Conservation (phyloP, 2,329 filamentous ascomycete species). For the Aspergillus latus region DNA sequence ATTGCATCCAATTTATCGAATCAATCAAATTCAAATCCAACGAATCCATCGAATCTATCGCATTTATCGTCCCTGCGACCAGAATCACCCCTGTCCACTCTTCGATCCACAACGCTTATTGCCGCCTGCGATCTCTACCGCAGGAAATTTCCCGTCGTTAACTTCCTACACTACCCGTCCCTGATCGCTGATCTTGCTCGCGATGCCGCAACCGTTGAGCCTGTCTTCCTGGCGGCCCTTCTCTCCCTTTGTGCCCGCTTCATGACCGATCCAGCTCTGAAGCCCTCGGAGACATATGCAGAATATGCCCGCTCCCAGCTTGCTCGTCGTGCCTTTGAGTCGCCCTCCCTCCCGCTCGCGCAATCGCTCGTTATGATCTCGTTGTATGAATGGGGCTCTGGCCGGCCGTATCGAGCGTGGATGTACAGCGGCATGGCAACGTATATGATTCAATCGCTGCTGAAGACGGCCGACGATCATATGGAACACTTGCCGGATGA, state of each 20-base stretch:
- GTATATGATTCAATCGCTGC: slow-evolving; percentile 40
- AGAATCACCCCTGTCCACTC: slow-evolving; percentile 20
- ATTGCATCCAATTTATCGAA: too few species aligned
- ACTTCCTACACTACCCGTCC: slow-evolving; percentile 40
- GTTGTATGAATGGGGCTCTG: slow-evolving; percentile 39
- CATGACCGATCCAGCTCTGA: slow-evolving; percentile 26
- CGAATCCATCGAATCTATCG: too few species aligned
- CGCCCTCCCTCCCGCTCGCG: slow-evolving; percentile 35
- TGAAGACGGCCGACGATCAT: slow-evolving; percentile 39
- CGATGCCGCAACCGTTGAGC: slow-evolving; percentile 31
- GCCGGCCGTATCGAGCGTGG: slow-evolving; percentile 39
- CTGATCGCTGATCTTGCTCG: slow-evolving; percentile 36
- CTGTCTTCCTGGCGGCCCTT: slow-evolving; percentile 36
- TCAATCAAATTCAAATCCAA: too few species aligned
- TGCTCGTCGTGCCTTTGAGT: slow-evolving; percentile 33
- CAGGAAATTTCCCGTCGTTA: slow-evolving; percentile 40
- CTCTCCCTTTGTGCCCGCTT: slow-evolving; percentile 38
- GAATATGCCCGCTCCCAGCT: slow-evolving; percentile 34
- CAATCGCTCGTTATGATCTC: slow-evolving; percentile 39
- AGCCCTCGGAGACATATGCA: slow-evolving; percentile 32
- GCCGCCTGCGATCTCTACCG: slow-evolving; percentile 37
- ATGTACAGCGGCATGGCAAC: slow-evolving; percentile 44
- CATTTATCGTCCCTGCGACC: not conserved
- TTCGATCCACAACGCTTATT: slow-evolving; percentile 33
- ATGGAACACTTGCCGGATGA: slow-evolving; percentile 39